Base-by-base conservation (phyloP, 2,329 filamentous ascomycete genomes). In the Aspergillus transmontanensis region DNA sequence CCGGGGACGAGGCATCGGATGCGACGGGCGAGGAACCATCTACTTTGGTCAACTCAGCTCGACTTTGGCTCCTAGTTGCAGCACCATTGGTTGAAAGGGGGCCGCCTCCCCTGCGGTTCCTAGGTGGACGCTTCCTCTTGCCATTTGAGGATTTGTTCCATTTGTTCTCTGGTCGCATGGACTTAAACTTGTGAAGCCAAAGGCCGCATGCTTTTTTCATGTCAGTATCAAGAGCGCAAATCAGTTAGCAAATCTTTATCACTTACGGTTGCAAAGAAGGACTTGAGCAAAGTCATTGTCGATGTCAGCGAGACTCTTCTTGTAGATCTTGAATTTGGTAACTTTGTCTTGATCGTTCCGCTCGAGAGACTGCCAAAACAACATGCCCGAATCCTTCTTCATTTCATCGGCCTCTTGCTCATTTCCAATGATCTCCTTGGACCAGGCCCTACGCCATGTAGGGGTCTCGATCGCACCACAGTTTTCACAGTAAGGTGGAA, bases 391-490 rank as follows among this genome's bases (percentile, higher is more conserved):
- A 54, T 90, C 89, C 70, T 90, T 89, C 63, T 91, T 88, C 0
- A 89, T 91, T 59, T 90, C 87, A 63, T 92, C 87, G 54, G 91
- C 84, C 64, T 89, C 87, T 3, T 86, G 84, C 0, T 93, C 92
- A 36, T 85, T 84, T 1, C 92, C 93, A 19, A 87, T 81, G 53
- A 89, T 84, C 9, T 91, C 84, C 72, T 93, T 92, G n/a, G 89
- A 88, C 85, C 90, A 97, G 14, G 95, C 92, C 73, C 94, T 95
- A 64, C 95, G 89, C 95, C 95, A 99, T 0, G 94, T 97, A 0
- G 94, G 92, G 0, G 95, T 99, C 71, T 98, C 92, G 62, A 99
- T 96, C 7, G 93, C 91, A 6, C 95, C 95, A 71, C 95, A 99
- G 71, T 98, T 97, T 66, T 87, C 87, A 76, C 95, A 99, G 73